phyloP scores from a whole-genome alignment of 306 rosid species.

The Hippophae gyantsensis region DNA sequence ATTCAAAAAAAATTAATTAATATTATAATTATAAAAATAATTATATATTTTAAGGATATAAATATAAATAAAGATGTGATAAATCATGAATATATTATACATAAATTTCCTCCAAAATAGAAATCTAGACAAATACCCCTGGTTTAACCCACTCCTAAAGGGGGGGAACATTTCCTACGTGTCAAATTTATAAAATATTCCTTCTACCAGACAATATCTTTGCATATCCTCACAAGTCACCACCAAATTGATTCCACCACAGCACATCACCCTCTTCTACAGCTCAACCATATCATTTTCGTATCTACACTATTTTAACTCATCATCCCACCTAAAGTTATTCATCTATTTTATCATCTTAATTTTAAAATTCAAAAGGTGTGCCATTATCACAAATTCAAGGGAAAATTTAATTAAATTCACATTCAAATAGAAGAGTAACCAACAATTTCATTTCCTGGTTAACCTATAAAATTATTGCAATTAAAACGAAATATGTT shows the following conservation, averaged over 20 bases:
- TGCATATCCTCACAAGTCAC: constrained; percentile 30
- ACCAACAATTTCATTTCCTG: too few species aligned
- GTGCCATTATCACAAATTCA: too few species aligned
- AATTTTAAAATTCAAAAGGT: too few species aligned
- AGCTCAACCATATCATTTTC: background rate
- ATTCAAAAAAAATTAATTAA: too few species aligned
- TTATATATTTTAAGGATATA: too few species aligned
- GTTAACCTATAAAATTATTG: background rate
- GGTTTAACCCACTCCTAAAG: constrained; percentile 4
- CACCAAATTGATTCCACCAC: constrained; percentile 29
- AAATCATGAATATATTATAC: too few species aligned
- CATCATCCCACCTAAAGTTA: background rate
- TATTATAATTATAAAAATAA: too few species aligned
- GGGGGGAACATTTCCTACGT: constrained; percentile 42
- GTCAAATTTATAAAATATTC: constrained; percentile 33
- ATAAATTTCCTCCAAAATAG: constrained; percentile 4
- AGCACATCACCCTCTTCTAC: constrained; percentile 3
- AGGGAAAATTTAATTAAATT: too few species aligned
- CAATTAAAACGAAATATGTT: too few species aligned
- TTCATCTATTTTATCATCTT: too few species aligned
- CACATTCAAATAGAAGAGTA: too few species aligned
- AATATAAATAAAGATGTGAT: too few species aligned
- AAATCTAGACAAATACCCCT: constrained; percentile 28
- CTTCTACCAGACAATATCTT: constrained; percentile 60
- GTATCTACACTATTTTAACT: background rate